Percentiles rank a stretch among this genome's conserved stretches.
These are phyloP conservation scores for Cenchrus fungigraminus DNA, from an alignment of 176 grass and related monocot genomes.

Conservation along the genomic window DNA sequence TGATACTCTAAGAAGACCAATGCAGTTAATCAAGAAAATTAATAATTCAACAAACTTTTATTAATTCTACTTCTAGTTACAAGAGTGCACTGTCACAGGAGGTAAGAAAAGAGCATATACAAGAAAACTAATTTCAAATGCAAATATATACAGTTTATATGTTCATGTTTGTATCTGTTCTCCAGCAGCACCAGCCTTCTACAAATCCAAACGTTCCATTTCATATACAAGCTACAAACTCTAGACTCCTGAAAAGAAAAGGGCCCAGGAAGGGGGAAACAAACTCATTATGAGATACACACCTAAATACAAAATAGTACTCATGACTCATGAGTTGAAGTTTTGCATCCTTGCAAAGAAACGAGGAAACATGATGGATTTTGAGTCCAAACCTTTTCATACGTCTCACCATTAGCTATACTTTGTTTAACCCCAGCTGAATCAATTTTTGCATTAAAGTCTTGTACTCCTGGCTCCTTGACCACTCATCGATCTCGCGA, in stretches of 20 bases:
- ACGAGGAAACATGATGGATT: background rate
- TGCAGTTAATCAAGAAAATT: background rate
- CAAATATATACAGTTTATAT: constrained; percentile 12
- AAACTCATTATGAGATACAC: background rate
- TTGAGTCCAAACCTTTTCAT: background rate
- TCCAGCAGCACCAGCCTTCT: background rate
- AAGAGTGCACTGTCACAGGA: background rate
- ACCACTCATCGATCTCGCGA: constrained; percentile 86
- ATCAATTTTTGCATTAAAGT: constrained; percentile 47
- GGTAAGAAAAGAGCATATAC: background rate
- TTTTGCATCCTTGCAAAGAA: background rate
- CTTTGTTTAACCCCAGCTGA: constrained; percentile 1
- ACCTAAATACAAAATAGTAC: background rate
- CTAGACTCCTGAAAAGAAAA: constrained; percentile 25
- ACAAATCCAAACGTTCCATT: background rate
- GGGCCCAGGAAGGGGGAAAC: background rate
- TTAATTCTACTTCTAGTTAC: background rate
- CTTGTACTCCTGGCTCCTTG: constrained; percentile 73
- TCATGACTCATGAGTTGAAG: background rate
- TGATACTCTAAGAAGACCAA: background rate
- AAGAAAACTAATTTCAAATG: background rate
- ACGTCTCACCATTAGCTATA: background rate
- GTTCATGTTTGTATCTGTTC: constrained; percentile 10
- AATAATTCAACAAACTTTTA: background rate
- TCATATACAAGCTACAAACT: constrained; percentile 2